Conservation (phyloP, 352 stramenopile species). For the Globisporangium barbulae region DNA sequence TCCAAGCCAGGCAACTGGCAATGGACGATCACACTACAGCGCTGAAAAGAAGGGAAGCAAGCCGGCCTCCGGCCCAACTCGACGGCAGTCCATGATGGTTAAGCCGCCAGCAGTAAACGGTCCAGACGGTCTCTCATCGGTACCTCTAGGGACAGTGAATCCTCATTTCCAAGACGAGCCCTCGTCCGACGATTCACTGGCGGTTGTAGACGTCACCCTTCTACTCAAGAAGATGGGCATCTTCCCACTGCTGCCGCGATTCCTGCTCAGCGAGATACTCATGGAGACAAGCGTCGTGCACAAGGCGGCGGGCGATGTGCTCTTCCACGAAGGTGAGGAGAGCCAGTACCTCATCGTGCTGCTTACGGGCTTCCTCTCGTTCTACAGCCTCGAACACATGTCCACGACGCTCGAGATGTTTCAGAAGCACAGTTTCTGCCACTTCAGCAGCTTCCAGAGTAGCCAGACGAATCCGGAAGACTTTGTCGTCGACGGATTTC, state of each 20-base stretch:
- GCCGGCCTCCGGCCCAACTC: neutral
- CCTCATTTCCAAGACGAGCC: neutral
- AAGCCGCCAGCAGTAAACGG: neutral
- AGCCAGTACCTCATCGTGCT: constrained; percentile 36
- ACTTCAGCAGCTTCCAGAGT: constrained; percentile 30
- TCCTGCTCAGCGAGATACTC: constrained; percentile 41
- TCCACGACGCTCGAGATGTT: constrained; percentile 58
- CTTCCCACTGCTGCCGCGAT: constrained; percentile 32
- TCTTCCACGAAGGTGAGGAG: constrained; percentile 47
- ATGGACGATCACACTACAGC: neutral
- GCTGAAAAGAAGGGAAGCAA: constrained; percentile 1
- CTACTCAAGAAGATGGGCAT: constrained; percentile 44
- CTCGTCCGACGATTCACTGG: constrained; percentile 3
- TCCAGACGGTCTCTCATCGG: neutral
- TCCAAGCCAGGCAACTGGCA: neutral
- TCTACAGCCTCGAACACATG: constrained; percentile 68
- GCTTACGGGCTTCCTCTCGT: constrained; percentile 47
- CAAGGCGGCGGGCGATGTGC: constrained; percentile 43
- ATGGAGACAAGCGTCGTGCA: constrained; percentile 24
- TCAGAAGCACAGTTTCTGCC: constrained; percentile 52
- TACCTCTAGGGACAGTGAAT: neutral
- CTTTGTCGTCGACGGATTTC: constrained; percentile 14
- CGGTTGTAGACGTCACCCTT: constrained; percentile 26
- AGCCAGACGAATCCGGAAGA: constrained; percentile 32
- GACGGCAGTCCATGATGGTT: neutral